Base-by-base conservation (phyloP, 2,329 filamentous ascomycete genomes). In the Penicillium rolfsii region DNA sequence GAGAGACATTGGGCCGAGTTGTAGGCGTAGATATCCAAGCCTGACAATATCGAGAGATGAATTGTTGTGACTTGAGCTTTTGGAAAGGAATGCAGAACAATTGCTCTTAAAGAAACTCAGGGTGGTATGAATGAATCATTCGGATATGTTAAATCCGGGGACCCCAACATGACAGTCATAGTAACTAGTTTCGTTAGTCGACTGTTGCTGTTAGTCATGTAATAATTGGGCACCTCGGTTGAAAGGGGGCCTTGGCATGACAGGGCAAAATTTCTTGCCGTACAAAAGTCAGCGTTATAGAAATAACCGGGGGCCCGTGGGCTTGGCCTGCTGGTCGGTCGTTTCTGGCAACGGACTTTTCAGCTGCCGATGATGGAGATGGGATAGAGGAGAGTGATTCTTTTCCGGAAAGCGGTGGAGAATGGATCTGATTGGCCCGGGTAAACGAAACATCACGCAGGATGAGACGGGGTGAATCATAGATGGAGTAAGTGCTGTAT, bases 1-100 rank as follows among this genome's bases (percentile, higher is more conserved):
- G 52, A 77, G 43, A 19, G 64, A 35, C 64, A 66, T 67, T 3
- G 19, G n/a, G 46, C 1, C 1, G 40, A 16, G 24, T 7, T 2
- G 14, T 6, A 19, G 43, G 28, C 4, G 30, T 33, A 33, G 30
- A 33, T 33, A 11, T 33, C 5, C 45, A 30, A 9, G n/a, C 4
- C n/a, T 16, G 14, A 43, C 9, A 5, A 28, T 24, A 5, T n/a
- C 19, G 22, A 24, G 9, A 38, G 36, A 24, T 22, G 5, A 5
- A n/a, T 52, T 24, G 41, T n/a, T 49, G 16, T 49, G 16, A 19
- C 26, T 33, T 6, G 19, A 19, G 19, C 19, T 49, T 12, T n/a
- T 49, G 54, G 19, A 22, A 50, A 28, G 8, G 8, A 9, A 45
- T 50, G 19, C 28, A 50, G 8, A 22, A 12, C 43, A 50, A 16